A percentile compares a stretch with the other conserved stretches of the same genome.
Conservation (phyloP, 2,329 filamentous ascomycete species). For the Venturiaceae sp. region DNA sequence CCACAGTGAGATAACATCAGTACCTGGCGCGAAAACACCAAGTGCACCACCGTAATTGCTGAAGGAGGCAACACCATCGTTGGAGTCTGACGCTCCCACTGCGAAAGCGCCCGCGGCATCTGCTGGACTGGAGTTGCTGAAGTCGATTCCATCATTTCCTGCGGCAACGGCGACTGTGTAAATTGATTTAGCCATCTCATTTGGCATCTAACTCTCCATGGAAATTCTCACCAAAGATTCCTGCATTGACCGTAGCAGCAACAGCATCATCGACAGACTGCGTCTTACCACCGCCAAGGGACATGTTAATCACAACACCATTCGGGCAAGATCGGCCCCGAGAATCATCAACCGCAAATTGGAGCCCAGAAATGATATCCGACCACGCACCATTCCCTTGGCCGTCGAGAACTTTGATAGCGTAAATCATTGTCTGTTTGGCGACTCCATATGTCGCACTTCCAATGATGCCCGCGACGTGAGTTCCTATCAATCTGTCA, state of each 20-base stretch:
- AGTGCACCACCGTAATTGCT: constrained; percentile 9
- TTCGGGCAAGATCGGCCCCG: neutral
- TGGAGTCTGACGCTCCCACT: constrained; percentile 6
- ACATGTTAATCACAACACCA: constrained; percentile 46
- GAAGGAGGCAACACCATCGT: constrained; percentile 6
- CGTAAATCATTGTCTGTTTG: constrained; percentile 45
- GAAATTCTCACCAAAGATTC: constrained; percentile 36
- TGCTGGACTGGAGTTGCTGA: neutral
- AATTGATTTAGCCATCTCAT: neutral
- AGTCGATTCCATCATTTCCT: constrained; percentile 31
- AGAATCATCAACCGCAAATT: neutral
- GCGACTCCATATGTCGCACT: constrained; percentile 53
- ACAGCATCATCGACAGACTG: constrained; percentile 42
- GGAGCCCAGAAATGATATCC: constrained; percentile 1
- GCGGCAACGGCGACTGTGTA: constrained; percentile 41
- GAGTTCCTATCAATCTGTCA: constrained; percentile 36
- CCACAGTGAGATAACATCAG: constrained; percentile 6
- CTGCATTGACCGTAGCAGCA: constrained; percentile 32
- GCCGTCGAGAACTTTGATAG: constrained; percentile 36
- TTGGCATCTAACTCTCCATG: neutral
- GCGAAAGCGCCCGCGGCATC: constrained; percentile 5
- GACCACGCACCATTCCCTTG: constrained; percentile 19
- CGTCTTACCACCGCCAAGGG: constrained; percentile 38
- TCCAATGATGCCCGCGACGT: constrained; percentile 55
- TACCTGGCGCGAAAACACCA: constrained; percentile 5